Conservation (phyloP, 805 yeast species). For the Wickerhamiella azyma region DNA sequence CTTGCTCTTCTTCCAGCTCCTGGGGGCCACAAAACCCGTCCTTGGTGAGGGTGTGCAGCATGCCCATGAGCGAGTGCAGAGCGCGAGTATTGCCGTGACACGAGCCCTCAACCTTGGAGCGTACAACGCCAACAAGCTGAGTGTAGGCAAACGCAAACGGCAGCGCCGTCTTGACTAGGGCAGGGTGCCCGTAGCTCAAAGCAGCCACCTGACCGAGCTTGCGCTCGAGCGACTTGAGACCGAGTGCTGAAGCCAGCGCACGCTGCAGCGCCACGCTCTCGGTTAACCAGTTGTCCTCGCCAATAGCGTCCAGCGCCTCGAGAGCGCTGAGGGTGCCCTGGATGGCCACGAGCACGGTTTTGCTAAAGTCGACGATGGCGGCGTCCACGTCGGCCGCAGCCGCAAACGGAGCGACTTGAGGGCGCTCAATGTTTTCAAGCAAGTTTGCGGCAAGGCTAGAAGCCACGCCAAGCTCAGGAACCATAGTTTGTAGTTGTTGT, state of each 20-base stretch:
- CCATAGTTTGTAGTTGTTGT: background rate
- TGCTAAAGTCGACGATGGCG: constrained; percentile 37
- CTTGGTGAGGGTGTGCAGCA: constrained; percentile 48
- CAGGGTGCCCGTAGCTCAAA: background rate
- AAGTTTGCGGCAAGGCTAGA: background rate
- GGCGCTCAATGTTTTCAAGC: background rate
- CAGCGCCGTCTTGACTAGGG: constrained; percentile 32
- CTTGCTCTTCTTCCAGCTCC: constrained; percentile 44
- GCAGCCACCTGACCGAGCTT: constrained; percentile 19
- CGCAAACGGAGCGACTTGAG: background rate
- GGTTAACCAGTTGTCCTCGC: constrained; percentile 45
- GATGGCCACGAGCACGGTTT: constrained; percentile 49
- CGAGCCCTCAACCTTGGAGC: constrained; percentile 33
- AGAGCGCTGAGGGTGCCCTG: constrained; percentile 35
- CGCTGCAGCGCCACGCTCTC: constrained; percentile 34
- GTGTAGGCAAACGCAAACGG: constrained; percentile 54
- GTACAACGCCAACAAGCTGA: constrained; percentile 33
- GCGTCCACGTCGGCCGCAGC: constrained; percentile 17
- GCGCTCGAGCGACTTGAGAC: constrained; percentile 27
- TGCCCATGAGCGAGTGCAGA: constrained; percentile 40
- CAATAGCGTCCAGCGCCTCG: background rate
- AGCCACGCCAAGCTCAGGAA: background rate
- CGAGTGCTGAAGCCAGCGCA: constrained; percentile 32
- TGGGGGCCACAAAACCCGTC: constrained; percentile 91
- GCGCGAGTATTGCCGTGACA: constrained; percentile 48